Evolutionary conservation across 306 rosid genomes (phyloP).

Genomic region (cucumber (Cucumis sativus)): DNA sequence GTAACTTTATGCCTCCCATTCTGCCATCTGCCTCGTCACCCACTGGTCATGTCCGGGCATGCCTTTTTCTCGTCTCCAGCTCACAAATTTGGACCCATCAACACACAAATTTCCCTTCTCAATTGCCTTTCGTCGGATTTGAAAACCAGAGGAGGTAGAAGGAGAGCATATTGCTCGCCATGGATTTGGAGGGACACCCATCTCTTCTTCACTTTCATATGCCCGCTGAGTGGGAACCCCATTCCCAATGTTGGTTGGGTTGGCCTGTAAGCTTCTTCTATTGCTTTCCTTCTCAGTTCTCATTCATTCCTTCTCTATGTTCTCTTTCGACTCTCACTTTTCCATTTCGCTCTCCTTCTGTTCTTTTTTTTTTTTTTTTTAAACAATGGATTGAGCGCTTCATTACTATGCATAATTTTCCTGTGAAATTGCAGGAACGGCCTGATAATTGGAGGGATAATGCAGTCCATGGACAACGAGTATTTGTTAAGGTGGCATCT

Average conservation of each 20-base stretch:
- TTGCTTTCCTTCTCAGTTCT: neutral
- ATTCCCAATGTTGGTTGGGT: conserved; percentile 79
- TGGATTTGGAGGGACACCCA: conserved; percentile 41
- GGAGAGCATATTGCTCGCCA: neutral
- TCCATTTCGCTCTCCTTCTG: neutral
- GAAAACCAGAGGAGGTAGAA: neutral
- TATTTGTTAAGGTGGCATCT: conserved; percentile 50
- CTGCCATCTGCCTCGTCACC: too few species aligned
- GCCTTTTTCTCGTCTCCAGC: too few species aligned
- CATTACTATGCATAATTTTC: too few species aligned
- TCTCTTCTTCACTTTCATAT: conserved; percentile 38
- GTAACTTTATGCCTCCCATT: too few species aligned
- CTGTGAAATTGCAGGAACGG: conserved; percentile 53
- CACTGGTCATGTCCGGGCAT: too few species aligned
- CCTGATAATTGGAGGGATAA: conserved; percentile 75
- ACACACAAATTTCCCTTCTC: too few species aligned
- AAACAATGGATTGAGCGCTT: too few species aligned
- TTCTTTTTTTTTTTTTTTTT: too few species aligned
- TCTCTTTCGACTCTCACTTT: neutral
- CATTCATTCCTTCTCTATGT: neutral
- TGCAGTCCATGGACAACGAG: conserved; percentile 49
- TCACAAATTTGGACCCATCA: too few species aligned
- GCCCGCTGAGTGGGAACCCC: conserved; percentile 94
- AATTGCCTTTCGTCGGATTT: too few species aligned
- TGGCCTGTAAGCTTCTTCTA: conserved; percentile 66